These are phyloP conservation scores for Talaromyces atroroseus DNA, from an alignment of 2,329 filamentous ascomycete species.

Conservation along the genomic window DNA sequence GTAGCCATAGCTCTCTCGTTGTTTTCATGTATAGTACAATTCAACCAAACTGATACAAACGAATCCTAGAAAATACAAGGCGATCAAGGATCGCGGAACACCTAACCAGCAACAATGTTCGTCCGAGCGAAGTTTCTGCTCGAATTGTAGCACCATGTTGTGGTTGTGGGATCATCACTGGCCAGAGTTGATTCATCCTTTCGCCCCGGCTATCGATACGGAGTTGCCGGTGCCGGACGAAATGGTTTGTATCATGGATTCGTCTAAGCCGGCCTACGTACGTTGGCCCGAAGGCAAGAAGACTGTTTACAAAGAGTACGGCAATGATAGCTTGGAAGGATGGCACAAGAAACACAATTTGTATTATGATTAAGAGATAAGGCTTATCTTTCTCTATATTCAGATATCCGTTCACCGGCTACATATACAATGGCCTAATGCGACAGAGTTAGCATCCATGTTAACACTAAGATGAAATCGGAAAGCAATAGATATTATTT, in stretches of 20 bases:
- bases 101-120: constrained; percentile 32
- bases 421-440: neutral
- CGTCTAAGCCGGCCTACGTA: constrained; percentile 43
- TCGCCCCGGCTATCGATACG: constrained; percentile 46
- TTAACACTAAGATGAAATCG: neutral
- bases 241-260: constrained; percentile 43
- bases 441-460: constrained; percentile 19
- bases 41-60: neutral
- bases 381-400: neutral
- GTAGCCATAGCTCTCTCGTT: neutral
- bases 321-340: constrained; percentile 36
- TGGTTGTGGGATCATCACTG: constrained; percentile 45
- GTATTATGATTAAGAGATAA: constrained; percentile 25
- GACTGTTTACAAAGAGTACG: constrained; percentile 35
- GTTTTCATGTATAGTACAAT: no score
- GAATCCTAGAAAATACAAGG: constrained; percentile 38
- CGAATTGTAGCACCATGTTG: constrained; percentile 43
- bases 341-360: constrained; percentile 43
- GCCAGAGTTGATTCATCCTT: constrained; percentile 47
- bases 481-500: constrained; percentile 7
- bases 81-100: constrained; percentile 40
- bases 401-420: neutral
- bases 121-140: constrained; percentile 45
- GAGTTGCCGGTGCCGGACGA: constrained; percentile 41
- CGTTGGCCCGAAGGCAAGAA: constrained; percentile 47